Evolutionary conservation across 495 filamentous ascomycete species (phyloP).

Genomic region (Trichoderma asperelloides): DNA sequence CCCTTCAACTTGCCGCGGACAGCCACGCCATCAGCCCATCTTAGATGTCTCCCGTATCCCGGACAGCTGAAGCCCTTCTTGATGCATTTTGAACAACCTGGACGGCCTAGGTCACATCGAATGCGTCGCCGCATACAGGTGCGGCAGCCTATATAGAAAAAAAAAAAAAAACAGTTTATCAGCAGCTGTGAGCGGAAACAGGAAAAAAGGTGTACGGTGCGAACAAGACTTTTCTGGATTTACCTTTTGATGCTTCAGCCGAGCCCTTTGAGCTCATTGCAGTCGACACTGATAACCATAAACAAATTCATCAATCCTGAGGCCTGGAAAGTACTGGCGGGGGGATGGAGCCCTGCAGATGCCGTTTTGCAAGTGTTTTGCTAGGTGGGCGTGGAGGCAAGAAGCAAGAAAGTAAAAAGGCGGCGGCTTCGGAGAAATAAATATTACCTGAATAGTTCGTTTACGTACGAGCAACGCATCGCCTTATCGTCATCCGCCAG

Average conservation of each 20-base stretch:
- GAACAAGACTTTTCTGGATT: not conserved
- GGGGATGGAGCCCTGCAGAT: too few relatives aligned
- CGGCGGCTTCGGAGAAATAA: not conserved
- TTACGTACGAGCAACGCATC: not conserved
- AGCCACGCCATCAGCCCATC: slow-evolving; percentile 6
- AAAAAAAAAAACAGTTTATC: not conserved
- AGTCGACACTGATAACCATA: not conserved
- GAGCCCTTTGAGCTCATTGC: slow-evolving; percentile 5
- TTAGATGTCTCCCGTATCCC: not conserved
- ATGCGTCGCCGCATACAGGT: slow-evolving; percentile 5
- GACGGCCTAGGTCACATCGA: not conserved
- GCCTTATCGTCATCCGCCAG: not conserved
- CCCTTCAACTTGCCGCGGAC: not conserved
- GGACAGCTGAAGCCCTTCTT: not conserved
- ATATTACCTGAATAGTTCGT: not conserved
- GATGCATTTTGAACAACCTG: slow-evolving; percentile 5
- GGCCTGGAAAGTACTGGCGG: not conserved
- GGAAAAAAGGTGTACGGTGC: not conserved
- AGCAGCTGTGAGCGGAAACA: not conserved
- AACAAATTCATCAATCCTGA: not conserved
- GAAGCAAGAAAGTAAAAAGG: not conserved
- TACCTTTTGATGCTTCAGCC: slow-evolving; percentile 1
- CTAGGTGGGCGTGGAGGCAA: not conserved
- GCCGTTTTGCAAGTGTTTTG: not conserved
- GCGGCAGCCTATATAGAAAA: not conserved